Evolutionary conservation across 2,329 filamentous ascomycete genomes (phyloP).

Genomic region (Elsinoe perseae): DNA sequence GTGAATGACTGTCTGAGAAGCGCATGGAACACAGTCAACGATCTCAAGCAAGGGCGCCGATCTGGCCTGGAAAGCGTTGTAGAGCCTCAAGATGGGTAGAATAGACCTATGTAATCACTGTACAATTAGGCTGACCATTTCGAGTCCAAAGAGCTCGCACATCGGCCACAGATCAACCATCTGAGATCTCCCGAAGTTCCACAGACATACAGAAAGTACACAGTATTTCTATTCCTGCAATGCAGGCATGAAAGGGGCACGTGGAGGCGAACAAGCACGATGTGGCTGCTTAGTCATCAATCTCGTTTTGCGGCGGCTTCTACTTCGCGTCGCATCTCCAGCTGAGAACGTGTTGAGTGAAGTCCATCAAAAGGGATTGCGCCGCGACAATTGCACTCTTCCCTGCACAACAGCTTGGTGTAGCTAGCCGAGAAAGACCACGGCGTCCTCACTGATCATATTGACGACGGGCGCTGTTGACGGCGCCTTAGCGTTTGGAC

Average conservation of each 20-base stretch:
- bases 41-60: background rate
- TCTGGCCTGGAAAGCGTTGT: constrained; percentile 11
- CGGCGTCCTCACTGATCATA: background rate
- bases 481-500: no score
- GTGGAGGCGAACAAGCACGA: no score
- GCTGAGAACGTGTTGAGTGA: background rate
- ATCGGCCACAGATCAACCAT: background rate
- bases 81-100: background rate
- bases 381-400: background rate
- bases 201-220: no score
- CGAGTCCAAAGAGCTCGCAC: background rate
- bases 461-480: background rate
- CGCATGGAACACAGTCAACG: constrained; percentile 48
- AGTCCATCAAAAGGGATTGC: background rate
- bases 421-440: background rate
- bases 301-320: background rate
- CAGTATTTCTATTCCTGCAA: no score
- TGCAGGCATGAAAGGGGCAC: no score
- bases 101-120: background rate
- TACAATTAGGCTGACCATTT: background rate
- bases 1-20: constrained; percentile 48
- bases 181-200: no score
- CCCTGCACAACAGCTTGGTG: background rate
- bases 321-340: background rate
- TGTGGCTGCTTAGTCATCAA: background rate